Conservation (phyloP, 371 early-diverging fungal genomes). For the Mucor sp. region DNA sequence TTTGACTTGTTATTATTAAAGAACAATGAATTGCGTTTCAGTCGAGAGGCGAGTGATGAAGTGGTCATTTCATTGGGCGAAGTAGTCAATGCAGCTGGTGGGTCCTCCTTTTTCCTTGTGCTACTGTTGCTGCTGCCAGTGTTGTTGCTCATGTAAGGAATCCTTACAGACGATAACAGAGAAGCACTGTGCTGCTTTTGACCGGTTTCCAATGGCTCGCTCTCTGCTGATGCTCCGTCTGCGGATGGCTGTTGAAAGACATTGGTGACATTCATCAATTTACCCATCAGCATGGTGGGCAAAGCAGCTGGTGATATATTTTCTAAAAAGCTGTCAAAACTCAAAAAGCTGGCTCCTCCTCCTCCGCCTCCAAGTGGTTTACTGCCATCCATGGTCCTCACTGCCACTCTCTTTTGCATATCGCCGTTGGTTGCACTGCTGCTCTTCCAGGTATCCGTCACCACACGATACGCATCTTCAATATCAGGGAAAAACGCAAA, state of each 20-base stretch:
- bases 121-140: no score
- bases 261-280: conserved; percentile 15
- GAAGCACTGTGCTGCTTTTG: neutral
- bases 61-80: neutral
- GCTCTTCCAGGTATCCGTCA: conserved; percentile 7
- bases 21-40: conserved; percentile 3
- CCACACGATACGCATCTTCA: conserved; percentile 13
- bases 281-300: conserved; percentile 26
- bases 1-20: neutral
- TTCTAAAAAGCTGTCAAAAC: conserved; percentile 18
- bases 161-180: neutral
- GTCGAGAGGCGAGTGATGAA: neutral
- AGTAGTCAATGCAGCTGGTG: neutral
- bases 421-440: neutral
- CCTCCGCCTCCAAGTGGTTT: neutral
- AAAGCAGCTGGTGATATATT: conserved; percentile 26
- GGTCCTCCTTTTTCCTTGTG: neutral
- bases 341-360: conserved; percentile 2
- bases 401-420: neutral
- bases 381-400: neutral
- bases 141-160: neutral
- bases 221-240: neutral
- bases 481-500: conserved; percentile 63
- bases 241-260: conserved; percentile 8
- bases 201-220: neutral